Conservation (phyloP, 306 rosid genomes). For the Malus sylvestris region DNA sequence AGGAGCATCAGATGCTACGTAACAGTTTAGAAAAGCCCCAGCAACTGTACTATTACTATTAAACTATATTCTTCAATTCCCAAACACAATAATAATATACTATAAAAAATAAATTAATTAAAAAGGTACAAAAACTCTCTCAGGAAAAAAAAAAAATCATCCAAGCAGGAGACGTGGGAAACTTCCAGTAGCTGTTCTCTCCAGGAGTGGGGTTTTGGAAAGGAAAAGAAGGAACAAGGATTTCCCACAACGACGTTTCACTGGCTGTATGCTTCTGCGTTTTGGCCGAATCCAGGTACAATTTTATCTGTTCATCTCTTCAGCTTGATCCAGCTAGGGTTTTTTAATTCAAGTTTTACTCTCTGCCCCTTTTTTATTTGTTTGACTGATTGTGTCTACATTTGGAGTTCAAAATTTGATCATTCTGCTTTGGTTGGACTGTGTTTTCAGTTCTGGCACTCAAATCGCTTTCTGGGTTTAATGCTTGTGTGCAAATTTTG, state of each 20-base stretch:
- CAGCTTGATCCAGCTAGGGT: conserved; percentile 18
- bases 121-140: background rate
- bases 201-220: background rate
- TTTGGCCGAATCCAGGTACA: conserved; percentile 15
- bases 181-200: background rate
- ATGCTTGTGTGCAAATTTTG: background rate
- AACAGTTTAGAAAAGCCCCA: background rate
- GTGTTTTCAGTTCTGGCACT: background rate
- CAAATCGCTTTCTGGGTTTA: background rate
- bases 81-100: background rate
- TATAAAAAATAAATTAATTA: background rate
- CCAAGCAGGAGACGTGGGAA: conserved; percentile 11
- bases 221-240: background rate
- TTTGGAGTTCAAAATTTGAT: background rate
- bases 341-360: background rate
- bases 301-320: background rate
- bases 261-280: background rate
- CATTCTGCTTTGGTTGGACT: background rate
- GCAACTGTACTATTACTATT: background rate
- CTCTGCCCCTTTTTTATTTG: background rate
- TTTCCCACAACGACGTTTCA: conserved; percentile 10
- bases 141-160: background rate
- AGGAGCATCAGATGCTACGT: too few species aligned
- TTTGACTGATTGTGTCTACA: background rate
- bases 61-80: background rate